These are phyloP conservation scores for Globisporangium splendens DNA, from an alignment of 352 stramenopile species.

Conservation along the genomic window DNA sequence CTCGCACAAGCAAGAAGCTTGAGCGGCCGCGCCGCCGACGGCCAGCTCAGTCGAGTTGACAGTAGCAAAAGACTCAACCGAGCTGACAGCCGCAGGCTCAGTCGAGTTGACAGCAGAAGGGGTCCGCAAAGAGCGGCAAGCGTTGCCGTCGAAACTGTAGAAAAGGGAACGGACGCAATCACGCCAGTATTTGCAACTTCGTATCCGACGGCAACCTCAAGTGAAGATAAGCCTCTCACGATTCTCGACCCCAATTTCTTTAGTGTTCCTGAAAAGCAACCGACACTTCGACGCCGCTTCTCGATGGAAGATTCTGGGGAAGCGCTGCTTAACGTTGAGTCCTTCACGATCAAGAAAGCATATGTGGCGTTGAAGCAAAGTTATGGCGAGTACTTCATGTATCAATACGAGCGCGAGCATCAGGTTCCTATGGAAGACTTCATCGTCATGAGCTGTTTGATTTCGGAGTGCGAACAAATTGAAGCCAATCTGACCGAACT, in stretches of 20 bases:
- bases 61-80: no score
- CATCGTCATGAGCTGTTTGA: constrained; percentile 68
- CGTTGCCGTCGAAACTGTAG: no score
- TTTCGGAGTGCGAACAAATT: constrained; percentile 49
- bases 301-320: constrained; percentile 15
- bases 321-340: constrained; percentile 38
- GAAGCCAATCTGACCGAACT: constrained; percentile 43
- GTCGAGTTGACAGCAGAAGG: no score
- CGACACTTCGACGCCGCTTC: not conserved
- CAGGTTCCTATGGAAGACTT: constrained; percentile 52
- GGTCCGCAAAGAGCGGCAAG: no score
- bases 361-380: constrained; percentile 37
- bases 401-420: constrained; percentile 26
- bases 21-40: no score
- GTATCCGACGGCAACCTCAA: constrained; percentile 7
- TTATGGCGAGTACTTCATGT: constrained; percentile 41
- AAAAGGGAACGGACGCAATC: no score
- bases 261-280: no score
- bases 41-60: no score
- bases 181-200: no score
- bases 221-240: not conserved
- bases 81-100: no score
- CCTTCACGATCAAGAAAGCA: constrained; percentile 45
- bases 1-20: no score
- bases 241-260: no score